Conservation (phyloP, 495 filamentous ascomycete species). For the Aspergillus heteromorphus region DNA sequence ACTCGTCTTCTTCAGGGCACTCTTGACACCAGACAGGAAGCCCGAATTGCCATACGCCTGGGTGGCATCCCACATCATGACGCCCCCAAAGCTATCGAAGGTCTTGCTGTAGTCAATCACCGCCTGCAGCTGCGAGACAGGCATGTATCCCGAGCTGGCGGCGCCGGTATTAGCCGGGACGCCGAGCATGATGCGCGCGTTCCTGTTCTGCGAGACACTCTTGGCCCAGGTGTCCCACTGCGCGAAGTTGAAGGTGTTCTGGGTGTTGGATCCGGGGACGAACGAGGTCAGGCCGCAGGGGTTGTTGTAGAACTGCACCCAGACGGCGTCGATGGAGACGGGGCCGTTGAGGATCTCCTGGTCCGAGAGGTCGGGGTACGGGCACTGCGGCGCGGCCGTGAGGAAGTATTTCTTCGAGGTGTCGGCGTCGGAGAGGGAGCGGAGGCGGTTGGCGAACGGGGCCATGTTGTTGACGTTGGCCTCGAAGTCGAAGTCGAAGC, state of each 20-base stretch:
- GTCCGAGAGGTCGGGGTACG: slow-evolving; percentile 57
- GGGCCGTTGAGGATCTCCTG: slow-evolving; percentile 49
- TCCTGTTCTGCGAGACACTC: slow-evolving; percentile 51
- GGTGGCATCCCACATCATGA: slow-evolving; percentile 69
- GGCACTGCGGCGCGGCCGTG: slow-evolving; percentile 64
- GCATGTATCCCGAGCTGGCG: slow-evolving; percentile 55
- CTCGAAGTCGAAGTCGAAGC: slow-evolving; percentile 70
- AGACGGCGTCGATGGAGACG: slow-evolving; percentile 58
- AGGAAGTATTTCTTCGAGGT: slow-evolving; percentile 51
- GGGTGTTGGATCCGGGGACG: slow-evolving; percentile 33
- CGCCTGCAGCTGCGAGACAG: slow-evolving; percentile 34
- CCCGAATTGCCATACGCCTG: slow-evolving; percentile 56
- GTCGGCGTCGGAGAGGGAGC: slow-evolving; percentile 47
- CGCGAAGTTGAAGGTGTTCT: slow-evolving; percentile 61
- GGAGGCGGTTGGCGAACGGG: slow-evolving; percentile 51
- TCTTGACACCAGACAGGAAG: slow-evolving; percentile 44
- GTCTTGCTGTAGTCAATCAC: slow-evolving; percentile 48
- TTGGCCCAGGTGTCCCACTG: slow-evolving; percentile 71
- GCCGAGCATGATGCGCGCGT: slow-evolving; percentile 62
- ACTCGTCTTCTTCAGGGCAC: slow-evolving; percentile 17
- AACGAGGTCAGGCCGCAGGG: slow-evolving; percentile 57
- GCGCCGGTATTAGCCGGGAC: slow-evolving; percentile 55
- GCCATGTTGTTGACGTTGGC: slow-evolving; percentile 43
- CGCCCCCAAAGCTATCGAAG: slow-evolving; percentile 59
- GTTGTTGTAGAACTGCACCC: slow-evolving; percentile 74